Base-by-base conservation (phyloP, 2,329 filamentous ascomycete species). In the Botrytis medusae region DNA sequence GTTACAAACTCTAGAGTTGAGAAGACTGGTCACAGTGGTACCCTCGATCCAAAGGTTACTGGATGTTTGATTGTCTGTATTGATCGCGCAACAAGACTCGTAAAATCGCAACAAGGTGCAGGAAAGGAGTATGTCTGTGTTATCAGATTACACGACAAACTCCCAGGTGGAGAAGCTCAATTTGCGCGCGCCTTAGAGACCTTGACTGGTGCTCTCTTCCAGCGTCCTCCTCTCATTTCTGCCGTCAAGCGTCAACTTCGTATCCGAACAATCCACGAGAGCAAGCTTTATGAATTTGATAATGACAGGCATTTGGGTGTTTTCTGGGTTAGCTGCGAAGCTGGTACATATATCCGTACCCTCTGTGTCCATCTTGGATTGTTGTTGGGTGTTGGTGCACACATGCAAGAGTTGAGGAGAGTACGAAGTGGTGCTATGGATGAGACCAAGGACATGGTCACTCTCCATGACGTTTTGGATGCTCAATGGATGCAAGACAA, bases 81-180 rank as follows among this genome's bases (percentile, higher is more conserved):
- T 82, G 96, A 98, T 85, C 94, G 96, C 81, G 96, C 96, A 72
- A 99, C 96, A 77, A 93, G 96, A 81, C 91, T 99, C 74, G 96
- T 99, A 83, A 99, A 99, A 88, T 97, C 95, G 71, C 96, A 99
- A 85, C 96, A 99, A 85, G 95, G 95, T 81, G 96, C 96, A 75
- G 96, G 96, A 88, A 99, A 99, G 87, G 96, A 99, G 86, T 99
- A 99, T 83, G 95, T 98, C 71, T 95, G 93, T 81, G 94, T 99
- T 75, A 94, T 98, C 80, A 90, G 96, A 80, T 89, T 99, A 76
- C 96, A 99, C 85, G 95, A 97, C 86, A 97, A 95, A 86, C 88
- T 99, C 72, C 93, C 95, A 71, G 96, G 95, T 78, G 95, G 95
- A 79, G 92, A 97, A 87, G 90, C 93, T 61, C 95, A 97, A 84